Evolutionary conservation across 1,139 yeast species (phyloP).

Genomic region (Hemisphaericaspora lyxosophila): DNA sequence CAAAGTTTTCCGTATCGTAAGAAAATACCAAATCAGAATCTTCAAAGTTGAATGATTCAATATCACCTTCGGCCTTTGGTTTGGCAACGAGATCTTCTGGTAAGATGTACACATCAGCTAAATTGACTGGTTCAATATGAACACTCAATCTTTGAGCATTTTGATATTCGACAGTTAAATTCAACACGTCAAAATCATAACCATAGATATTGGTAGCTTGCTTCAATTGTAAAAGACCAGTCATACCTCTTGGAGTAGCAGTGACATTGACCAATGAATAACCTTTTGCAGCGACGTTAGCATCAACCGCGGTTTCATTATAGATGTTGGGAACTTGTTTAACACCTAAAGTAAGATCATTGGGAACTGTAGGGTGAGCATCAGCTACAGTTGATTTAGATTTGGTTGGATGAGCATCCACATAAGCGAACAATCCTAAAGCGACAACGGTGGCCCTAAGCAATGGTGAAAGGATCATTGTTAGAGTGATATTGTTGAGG

Average conservation of each 20-base stretch:
- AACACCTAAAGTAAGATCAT: slow-evolving; percentile 21
- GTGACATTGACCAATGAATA: slow-evolving; percentile 21
- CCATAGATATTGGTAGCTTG: slow-evolving; percentile 31
- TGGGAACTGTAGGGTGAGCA: slow-evolving; percentile 15
- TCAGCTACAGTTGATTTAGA: slow-evolving; percentile 5
- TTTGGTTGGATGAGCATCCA: slow-evolving; percentile 6
- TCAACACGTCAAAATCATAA: slow-evolving; percentile 25
- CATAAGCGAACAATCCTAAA: slow-evolving; percentile 6
- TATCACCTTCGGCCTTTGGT: slow-evolving; percentile 17
- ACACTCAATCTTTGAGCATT: slow-evolving; percentile 23
- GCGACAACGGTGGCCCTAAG: slow-evolving; percentile 1
- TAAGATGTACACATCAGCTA: slow-evolving; percentile 25
- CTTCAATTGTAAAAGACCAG: slow-evolving; percentile 22
- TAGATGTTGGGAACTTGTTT: slow-evolving; percentile 25
- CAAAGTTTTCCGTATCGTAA: slow-evolving; percentile 21
- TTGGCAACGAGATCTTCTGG: slow-evolving; percentile 24
- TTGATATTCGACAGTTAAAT: slow-evolving; percentile 29
- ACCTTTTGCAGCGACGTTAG: slow-evolving; percentile 27
- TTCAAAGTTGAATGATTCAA: slow-evolving; percentile 11
- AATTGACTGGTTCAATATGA: slow-evolving; percentile 23
- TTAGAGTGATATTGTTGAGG: background rate
- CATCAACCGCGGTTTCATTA: slow-evolving; percentile 26
- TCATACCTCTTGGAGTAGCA: slow-evolving; percentile 19
- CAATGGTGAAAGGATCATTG: slow-evolving; percentile 2
- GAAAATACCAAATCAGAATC: slow-evolving; percentile 22